Conservation (phyloP, 2,329 filamentous ascomycete species). For the Diaporthe caulivora region DNA sequence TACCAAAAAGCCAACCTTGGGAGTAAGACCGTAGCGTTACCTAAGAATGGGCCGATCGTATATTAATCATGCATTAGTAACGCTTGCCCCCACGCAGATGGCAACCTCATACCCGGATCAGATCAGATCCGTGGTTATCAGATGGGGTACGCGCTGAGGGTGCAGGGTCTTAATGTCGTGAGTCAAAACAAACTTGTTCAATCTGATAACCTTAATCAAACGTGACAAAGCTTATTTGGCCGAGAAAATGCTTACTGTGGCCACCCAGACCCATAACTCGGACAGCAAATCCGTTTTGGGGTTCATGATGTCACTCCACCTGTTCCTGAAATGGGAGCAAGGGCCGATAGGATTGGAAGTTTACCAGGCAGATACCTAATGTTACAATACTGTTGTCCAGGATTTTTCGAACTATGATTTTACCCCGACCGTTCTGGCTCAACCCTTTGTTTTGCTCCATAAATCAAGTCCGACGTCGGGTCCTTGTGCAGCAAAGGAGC, state of each 20-base stretch:
- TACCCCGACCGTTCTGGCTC: too few species aligned
- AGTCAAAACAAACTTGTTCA: not conserved
- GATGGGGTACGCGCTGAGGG: not conserved
- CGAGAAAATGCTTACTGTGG: slow-evolving; percentile 7
- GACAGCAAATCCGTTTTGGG: not conserved
- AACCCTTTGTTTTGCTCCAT: not conserved
- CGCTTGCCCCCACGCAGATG: not conserved
- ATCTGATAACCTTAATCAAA: slow-evolving; percentile 29
- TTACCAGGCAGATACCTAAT: not conserved
- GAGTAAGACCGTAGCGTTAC: not conserved
- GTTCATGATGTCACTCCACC: not conserved
- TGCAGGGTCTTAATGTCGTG: not conserved
- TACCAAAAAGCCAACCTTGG: too few species aligned
- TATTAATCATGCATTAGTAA: slow-evolving; percentile 18
- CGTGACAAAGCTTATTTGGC: slow-evolving; percentile 2
- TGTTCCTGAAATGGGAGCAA: not conserved
- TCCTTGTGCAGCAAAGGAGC: not conserved
- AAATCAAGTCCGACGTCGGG: not conserved
- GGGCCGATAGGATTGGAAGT: not conserved
- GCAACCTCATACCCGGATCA: not conserved
- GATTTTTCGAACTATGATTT: too few species aligned
- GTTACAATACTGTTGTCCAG: too few species aligned
- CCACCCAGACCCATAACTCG: not conserved
- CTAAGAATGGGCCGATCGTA: not conserved
- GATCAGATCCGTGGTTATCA: slow-evolving; percentile 24